A percentile compares a stretch with the other conserved stretches of the same genome.
phyloP scores from a whole-genome alignment of 1,284 basidiomycete species.

The Thecaphora thlaspeos region DNA sequence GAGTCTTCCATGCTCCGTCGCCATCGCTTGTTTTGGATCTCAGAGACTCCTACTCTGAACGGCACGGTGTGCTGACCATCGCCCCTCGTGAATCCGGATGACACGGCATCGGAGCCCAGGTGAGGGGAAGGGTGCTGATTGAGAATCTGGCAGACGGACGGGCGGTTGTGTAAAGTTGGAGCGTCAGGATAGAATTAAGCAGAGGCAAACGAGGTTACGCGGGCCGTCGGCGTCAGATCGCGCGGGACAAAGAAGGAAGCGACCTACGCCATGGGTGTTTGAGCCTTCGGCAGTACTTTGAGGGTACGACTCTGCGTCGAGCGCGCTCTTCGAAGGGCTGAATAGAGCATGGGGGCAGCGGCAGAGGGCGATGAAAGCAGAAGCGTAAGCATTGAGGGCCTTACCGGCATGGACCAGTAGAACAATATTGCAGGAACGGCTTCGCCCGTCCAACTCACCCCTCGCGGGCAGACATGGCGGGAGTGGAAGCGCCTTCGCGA shows the following conservation, averaged over 20 bases:
- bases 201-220: background rate
- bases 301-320: background rate
- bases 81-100: background rate
- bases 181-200: background rate
- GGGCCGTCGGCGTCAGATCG: no score
- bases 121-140: slow-evolving; percentile 21
- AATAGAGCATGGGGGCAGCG: background rate
- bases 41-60: slow-evolving; percentile 78
- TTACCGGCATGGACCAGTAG: no score
- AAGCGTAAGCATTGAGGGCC: no score
- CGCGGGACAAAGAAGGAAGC: background rate
- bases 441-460: no score
- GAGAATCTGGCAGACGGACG: slow-evolving; percentile 7
- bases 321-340: no score
- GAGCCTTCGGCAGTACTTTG: background rate
- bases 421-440: no score
- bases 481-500: no score
- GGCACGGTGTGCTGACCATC: slow-evolving; percentile 5
- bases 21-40: slow-evolving; percentile 78
- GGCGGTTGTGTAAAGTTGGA: background rate
- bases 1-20: slow-evolving; percentile 96
- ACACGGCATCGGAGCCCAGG: background rate
- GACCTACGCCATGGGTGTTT: background rate
- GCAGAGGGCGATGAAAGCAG: background rate
- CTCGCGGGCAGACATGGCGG: no score